Evolutionary conservation across 352 stramenopile genomes (phyloP), one percentile per base, ranked within the genome.

Genomic region (Globisporangium ultimum): DNA sequence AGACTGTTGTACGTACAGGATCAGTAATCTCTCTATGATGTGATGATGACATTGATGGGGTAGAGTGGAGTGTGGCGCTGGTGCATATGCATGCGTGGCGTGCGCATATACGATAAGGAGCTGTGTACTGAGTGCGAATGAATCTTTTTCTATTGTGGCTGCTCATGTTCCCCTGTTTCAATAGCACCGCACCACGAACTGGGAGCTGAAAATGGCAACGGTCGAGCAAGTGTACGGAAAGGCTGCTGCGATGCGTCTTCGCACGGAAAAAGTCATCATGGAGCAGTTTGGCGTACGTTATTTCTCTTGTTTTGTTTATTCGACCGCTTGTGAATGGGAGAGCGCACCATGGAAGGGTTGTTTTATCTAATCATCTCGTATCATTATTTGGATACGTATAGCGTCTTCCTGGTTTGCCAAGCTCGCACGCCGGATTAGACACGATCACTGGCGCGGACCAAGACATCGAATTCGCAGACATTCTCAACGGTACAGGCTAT

Each of bases 141-240:
- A 32, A 53, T 52, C 24, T 49, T 42, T 54, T 17, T 42, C 12
- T 9, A 17, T 53, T 22, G 48, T 57, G 2, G 32, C 9, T 12
- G 9, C 50, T 2, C 58, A 21, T 32, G 3, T 11, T 21, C 22
- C 50, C 20, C 28, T 36, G 9, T 38, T 10, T 32, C 0, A 48
- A 42, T 58, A 93, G 80, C 71, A 91, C 66, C 86, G 79, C 42
- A 70, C 74, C 51, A 83, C 74, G 52, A 84, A 91, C 67, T 95
- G 83, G 80, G 84, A 95, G 68, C 67, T 89, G 50, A 95, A 95
- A 73, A 95, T 95, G 86, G 72, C 80, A 53, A 92, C 83, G 55
- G 86, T 95, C 9, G 86, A 95, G 72, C 86, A 95, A 67, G 75
- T 95, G 43, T 95, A 95, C 69, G 86, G 86, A 64, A 95, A 93